phyloP scores from a whole-genome alignment of 495 filamentous ascomycete species.

The Glonium stellatum region DNA sequence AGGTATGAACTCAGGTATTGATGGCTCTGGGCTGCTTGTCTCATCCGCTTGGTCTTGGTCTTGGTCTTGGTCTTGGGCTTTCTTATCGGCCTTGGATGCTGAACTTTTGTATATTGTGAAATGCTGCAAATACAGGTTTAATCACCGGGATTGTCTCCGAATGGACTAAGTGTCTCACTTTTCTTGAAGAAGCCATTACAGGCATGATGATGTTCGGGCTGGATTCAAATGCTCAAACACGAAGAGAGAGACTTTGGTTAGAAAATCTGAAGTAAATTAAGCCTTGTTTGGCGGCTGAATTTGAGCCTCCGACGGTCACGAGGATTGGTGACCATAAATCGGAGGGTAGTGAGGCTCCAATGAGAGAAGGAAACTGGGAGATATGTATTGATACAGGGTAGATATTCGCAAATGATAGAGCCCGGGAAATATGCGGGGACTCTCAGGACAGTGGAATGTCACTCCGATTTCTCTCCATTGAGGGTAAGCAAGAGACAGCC shows the following conservation, averaged over 20 bases:
- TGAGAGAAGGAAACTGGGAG: not conserved
- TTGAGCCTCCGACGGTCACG: not conserved
- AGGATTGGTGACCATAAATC: not conserved
- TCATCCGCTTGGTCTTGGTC: slow-evolving; percentile 6
- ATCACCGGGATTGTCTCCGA: no score
- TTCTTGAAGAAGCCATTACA: slow-evolving; percentile 1
- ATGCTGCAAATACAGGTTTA: not conserved
- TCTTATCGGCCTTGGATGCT: not conserved
- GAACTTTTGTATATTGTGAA: not conserved
- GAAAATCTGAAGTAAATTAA: not conserved
- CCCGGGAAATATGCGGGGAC: not conserved
- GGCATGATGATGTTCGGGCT: not conserved
- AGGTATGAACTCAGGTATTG: slow-evolving; percentile 24
- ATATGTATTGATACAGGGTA: not conserved
- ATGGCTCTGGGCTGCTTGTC: slow-evolving; percentile 12
- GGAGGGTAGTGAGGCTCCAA: not conserved
- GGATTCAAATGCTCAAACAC: not conserved
- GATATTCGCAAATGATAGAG: not conserved
- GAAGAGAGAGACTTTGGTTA: not conserved
- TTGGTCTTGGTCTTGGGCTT: slow-evolving; percentile 1
- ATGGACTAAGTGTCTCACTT: not conserved
- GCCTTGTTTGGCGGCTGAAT: not conserved
- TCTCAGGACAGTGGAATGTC: not conserved
- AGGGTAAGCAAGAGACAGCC: not conserved
- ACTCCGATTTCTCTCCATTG: not conserved